These are phyloP conservation scores for Magnaporthiopsis rhizophila DNA, from an alignment of 2,329 filamentous ascomycete genomes.

Conservation along the genomic window DNA sequence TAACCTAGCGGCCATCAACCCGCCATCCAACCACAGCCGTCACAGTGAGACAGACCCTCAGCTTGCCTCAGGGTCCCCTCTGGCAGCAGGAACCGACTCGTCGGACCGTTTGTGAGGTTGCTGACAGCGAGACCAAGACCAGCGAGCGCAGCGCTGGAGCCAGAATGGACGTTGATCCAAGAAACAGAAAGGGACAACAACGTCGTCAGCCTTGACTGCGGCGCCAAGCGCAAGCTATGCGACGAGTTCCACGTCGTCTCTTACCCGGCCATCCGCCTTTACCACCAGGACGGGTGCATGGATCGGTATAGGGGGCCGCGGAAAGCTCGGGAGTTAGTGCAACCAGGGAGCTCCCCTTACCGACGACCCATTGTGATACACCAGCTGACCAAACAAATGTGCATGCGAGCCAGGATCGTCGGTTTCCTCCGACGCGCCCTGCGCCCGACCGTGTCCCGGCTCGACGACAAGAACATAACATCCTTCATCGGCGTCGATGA, in stretches of 20 bases:
- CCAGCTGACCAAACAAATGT: neutral
- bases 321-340: constrained; percentile 27
- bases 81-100: neutral
- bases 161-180: constrained; percentile 25
- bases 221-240: constrained; percentile 27
- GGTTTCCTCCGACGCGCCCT: constrained; percentile 21
- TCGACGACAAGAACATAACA: constrained; percentile 20
- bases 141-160: constrained; percentile 24
- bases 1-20: neutral
- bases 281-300: constrained; percentile 24
- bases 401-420: constrained; percentile 17
- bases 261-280: constrained; percentile 38
- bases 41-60: constrained; percentile 11
- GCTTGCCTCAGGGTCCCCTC: neutral
- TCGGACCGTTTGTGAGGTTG: neutral
- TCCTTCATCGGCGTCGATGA: constrained; percentile 30
- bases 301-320: constrained; percentile 36
- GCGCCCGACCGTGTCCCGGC: constrained; percentile 19
- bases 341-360: neutral
- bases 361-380: neutral
- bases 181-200: constrained; percentile 13
- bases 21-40: constrained; percentile 8
- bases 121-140: constrained; percentile 17
- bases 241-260: constrained; percentile 31
- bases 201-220: constrained; percentile 34